These are phyloP conservation scores for Vitis hybrid DNA, from an alignment of 177 flowering plant species.

Conservation along the genomic window DNA sequence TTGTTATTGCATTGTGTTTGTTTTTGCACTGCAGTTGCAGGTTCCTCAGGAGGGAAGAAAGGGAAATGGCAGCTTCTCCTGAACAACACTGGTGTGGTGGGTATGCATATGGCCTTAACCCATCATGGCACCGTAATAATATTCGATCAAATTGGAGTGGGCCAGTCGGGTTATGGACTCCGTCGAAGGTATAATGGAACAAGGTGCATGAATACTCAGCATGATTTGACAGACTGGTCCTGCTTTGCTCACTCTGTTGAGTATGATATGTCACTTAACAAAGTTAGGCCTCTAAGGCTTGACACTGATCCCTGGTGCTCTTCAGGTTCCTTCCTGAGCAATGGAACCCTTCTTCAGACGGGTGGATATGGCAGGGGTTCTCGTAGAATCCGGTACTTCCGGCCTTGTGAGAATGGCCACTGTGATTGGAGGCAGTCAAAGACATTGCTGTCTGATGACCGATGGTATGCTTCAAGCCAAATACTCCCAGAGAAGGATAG, in stretches of 20 bases:
- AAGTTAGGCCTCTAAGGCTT: conserved; percentile 42
- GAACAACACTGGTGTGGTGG: conserved; percentile 61
- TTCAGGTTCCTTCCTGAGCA: conserved; percentile 59
- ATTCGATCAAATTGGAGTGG: conserved; percentile 51
- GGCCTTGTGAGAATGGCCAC: conserved; percentile 33
- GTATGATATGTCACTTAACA: conserved; percentile 41
- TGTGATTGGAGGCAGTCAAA: conserved; percentile 51
- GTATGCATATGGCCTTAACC: conserved; percentile 74
- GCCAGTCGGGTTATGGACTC: conserved; percentile 38
- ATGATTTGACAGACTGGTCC: conserved; percentile 24
- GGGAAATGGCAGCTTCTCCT: conserved; percentile 61
- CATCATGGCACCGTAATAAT: conserved; percentile 53
- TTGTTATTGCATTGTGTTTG: conserved; percentile 7
- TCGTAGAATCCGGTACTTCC: conserved; percentile 38
- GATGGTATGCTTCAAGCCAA: conserved; percentile 64
- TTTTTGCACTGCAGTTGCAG: conserved; percentile 8
- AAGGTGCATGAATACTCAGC: conserved; percentile 15
- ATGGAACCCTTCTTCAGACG: conserved; percentile 57
- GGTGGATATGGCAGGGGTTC: conserved; percentile 54
- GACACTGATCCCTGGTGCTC: conserved; percentile 68
- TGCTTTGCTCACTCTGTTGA: conserved; percentile 79
- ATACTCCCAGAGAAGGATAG: conserved; percentile 47
- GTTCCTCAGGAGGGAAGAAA: conserved; percentile 12
- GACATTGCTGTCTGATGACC: conserved; percentile 13
- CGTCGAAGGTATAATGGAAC: conserved; percentile 16